These are phyloP conservation scores for Sphagnum contortum DNA, from an alignment of 225 moss, liverwort and hornwort species.

Conservation along the genomic window DNA sequence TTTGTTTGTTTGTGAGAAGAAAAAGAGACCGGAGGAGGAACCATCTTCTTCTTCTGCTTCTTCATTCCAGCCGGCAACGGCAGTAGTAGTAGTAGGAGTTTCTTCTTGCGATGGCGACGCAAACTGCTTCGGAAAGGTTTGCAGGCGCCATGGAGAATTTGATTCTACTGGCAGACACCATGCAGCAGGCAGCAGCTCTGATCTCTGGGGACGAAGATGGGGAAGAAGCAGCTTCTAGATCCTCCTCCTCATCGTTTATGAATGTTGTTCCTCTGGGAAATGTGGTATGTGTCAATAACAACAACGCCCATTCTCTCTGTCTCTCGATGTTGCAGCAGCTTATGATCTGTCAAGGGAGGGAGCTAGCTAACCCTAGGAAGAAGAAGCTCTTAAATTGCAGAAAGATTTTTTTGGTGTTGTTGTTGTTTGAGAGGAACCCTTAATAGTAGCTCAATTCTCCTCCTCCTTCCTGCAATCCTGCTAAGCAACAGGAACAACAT, in stretches of 20 bases:
- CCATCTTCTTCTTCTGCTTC: too few species aligned
- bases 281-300: conserved; percentile 53
- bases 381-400: neutral
- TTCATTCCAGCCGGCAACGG: too few species aligned
- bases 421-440: neutral
- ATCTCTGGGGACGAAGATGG: conserved; percentile 71
- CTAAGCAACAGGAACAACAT: neutral
- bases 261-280: conserved; percentile 85
- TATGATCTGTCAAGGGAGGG: conserved; percentile 1
- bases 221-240: conserved; percentile 38
- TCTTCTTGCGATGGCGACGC: too few species aligned
- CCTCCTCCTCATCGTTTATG: conserved; percentile 50
- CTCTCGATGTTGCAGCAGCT: conserved; percentile 17
- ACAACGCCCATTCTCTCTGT: neutral
- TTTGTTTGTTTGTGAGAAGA: too few species aligned
- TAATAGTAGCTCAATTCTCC: neutral
- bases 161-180: conserved; percentile 80
- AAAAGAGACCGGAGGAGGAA: too few species aligned
- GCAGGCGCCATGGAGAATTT: conserved; percentile 78
- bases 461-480: neutral
- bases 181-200: conserved; percentile 92
- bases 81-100: too few species aligned
- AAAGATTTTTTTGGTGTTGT: too few species aligned
- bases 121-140: conserved; percentile 37
- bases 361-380: neutral